A percentile compares a stretch with the other conserved stretches of the same genome.
Conservation (phyloP, 169 alveolate genomes). For the Perkinsus chesapeaki region DNA sequence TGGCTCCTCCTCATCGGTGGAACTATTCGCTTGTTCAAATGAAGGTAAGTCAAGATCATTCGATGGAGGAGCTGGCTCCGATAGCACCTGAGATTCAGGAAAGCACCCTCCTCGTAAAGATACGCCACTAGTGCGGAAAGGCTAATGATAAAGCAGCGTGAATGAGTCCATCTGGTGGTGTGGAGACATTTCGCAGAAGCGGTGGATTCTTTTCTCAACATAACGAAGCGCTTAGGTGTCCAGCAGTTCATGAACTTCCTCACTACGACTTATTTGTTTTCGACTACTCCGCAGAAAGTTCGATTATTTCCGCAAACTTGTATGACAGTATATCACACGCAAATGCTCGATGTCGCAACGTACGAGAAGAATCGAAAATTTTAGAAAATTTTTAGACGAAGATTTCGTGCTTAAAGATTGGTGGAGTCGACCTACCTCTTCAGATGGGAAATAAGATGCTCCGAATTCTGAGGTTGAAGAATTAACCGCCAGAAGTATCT, state of each 20-base stretch:
- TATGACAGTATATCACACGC: no score
- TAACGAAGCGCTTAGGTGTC: no score
- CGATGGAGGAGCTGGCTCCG: background rate
- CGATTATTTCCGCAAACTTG: no score
- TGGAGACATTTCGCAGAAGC: no score
- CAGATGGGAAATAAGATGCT: background rate
- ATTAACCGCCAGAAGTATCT: background rate
- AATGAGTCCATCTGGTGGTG: no score
- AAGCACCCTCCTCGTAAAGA: background rate
- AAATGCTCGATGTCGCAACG: background rate
- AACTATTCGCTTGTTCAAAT: background rate
- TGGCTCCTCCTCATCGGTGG: background rate
- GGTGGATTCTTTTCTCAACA: no score
- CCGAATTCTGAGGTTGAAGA: background rate
- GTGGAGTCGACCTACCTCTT: no score
- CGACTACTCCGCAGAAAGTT: no score
- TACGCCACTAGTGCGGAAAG: background rate
- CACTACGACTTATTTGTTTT: no score
- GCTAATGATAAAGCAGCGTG: background rate
- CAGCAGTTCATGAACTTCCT: no score
- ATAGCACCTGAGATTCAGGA: background rate
- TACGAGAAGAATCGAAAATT: background rate
- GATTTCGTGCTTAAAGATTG: background rate
- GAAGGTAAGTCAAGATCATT: background rate
- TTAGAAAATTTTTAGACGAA: background rate